phyloP scores from a whole-genome alignment of 2,329 filamentous ascomycete genomes.

The Verticillium isaacii region DNA sequence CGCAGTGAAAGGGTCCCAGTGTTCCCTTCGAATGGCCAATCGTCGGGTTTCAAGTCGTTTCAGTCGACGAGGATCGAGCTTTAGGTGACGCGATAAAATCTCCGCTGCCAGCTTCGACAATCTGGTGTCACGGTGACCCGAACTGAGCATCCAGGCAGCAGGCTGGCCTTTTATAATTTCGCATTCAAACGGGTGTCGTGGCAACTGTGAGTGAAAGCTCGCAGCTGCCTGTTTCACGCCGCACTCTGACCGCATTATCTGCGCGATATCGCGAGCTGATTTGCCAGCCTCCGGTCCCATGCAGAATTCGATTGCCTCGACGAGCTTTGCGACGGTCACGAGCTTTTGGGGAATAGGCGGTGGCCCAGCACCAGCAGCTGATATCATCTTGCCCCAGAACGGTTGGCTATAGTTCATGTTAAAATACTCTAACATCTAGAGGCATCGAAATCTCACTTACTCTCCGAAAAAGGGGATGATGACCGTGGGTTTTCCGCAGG shows the following conservation, averaged over 20 bases:
- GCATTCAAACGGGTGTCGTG: conserved; percentile 54
- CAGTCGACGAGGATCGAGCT: conserved; percentile 24
- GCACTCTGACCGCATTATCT: conserved; percentile 55
- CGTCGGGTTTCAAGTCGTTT: no score
- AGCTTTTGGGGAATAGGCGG: conserved; percentile 26
- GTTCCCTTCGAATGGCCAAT: no score
- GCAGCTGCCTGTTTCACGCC: conserved; percentile 64
- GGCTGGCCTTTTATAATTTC: conserved; percentile 57
- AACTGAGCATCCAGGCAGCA: conserved; percentile 50
- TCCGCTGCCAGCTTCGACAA: conserved; percentile 49
- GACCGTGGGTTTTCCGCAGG: conserved; percentile 66
- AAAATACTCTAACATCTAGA: not conserved
- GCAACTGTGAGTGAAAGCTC: conserved; percentile 54
- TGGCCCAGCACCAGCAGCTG: conserved; percentile 31
- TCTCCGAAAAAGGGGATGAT: conserved; percentile 77
- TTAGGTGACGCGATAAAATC: conserved; percentile 44
- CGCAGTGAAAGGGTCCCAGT: no score
- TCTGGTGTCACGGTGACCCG: conserved; percentile 25
- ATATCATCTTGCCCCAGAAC: conserved; percentile 35
- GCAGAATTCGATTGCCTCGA: conserved; percentile 26
- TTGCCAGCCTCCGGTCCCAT: conserved; percentile 53
- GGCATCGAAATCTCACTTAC: not conserved
- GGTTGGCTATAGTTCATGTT: conserved; percentile 16
- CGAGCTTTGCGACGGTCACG: conserved; percentile 26
- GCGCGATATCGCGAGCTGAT: conserved; percentile 54